phyloP scores from a whole-genome alignment of 176 grass and related monocot genomes.

The Puccinellia tenuiflora region DNA sequence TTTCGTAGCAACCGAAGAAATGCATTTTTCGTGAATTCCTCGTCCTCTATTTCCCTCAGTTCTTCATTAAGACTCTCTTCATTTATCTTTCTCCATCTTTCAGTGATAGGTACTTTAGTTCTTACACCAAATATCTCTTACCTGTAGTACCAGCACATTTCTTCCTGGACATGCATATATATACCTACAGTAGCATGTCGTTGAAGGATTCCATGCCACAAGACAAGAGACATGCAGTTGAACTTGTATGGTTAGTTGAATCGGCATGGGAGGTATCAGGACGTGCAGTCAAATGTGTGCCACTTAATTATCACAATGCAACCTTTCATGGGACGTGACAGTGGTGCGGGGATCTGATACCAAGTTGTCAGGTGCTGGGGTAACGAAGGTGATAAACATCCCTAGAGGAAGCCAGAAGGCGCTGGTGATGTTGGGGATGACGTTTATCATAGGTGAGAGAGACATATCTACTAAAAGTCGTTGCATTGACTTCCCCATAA shows the following conservation, averaged over 20 bases:
- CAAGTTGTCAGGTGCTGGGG: no score
- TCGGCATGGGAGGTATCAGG: background rate
- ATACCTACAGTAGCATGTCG: background rate
- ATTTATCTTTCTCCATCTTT: background rate
- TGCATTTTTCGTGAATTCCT: background rate
- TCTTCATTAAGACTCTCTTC: background rate
- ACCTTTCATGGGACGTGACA: no score
- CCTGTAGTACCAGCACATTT: background rate
- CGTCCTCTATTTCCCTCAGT: no score
- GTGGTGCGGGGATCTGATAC: no score
- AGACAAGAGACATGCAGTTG: background rate
- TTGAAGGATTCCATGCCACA: background rate
- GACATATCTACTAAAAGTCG: no score
- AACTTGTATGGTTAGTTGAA: background rate
- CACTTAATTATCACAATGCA: no score
- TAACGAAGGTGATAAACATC: no score
- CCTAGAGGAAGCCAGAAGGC: no score
- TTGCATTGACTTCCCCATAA: no score
- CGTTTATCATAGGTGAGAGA: no score
- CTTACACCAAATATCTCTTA: background rate
- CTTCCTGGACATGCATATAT: background rate
- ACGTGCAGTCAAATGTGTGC: no score
- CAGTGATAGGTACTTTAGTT: background rate
- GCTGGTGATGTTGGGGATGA: no score
- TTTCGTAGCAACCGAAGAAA: background rate